Base-by-base conservation (phyloP, 2,329 filamentous ascomycete species). In the Fusarium sp. region DNA sequence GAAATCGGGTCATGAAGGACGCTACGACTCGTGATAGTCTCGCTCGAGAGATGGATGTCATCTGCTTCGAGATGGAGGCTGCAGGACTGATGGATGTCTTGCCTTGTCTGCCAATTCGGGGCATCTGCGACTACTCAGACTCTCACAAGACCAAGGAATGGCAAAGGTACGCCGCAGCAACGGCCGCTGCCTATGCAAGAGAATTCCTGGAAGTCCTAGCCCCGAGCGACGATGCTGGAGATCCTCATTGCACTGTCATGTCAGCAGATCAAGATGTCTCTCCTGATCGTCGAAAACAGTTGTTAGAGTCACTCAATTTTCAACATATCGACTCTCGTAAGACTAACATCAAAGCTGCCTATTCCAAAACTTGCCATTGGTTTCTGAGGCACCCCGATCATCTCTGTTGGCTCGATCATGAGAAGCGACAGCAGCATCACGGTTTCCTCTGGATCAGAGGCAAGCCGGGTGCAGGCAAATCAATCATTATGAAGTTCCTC, bases 401-500 rank as follows among this genome's bases (percentile, higher is more conserved):
- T 7, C 11, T 52, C 0, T 15, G 8, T 0, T 72, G 64, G 65
- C 35, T 53, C 1, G 31, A 62, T 22, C 2, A 11, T 1, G 15
- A 10, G 3, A 31, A 51, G 2, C 5, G 22, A 1, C 1, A 7
- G 0, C 1, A 54, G 0, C 59, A 69, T 0, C 45, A 32, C 0
- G 78, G 79, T 0, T 75, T 83, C 26, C 49, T 83, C 1, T 83
- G 79, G 80, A 79, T 83, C 28, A 76, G 76, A 40, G 81, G 81
- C 0, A 81, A 82, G 10, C 76, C 79, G 1, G 79, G 79, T 0
- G 71, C 74, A 2, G 78, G 79, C 0, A 84, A 84, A 50, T 84
- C 78, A 0, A 81, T 77, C 0, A 51, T 82, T 0, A 81, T 82
- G 76, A 82, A 81, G 45, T 80, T 76, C 43, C 64, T 69, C 1